Conservation (phyloP, 768 basidiomycete species). For the Guyanaporus albipodus region DNA sequence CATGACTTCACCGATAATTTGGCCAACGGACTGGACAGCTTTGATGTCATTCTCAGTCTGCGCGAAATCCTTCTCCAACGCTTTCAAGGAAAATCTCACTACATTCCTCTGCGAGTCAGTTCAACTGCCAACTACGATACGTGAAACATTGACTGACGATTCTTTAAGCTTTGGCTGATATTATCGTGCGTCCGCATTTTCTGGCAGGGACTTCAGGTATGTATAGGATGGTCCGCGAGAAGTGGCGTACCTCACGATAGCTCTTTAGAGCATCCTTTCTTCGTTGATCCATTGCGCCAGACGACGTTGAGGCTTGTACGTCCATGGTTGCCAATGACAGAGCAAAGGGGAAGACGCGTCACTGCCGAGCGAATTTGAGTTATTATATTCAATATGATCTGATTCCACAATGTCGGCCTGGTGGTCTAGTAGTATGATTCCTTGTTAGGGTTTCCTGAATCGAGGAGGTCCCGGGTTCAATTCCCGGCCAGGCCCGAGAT, state of each 20-base stretch:
- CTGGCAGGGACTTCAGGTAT: slow-evolving; percentile 39
- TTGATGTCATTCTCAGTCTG: slow-evolving; percentile 99
- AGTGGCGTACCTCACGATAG: slow-evolving; percentile 62
- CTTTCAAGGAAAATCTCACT: slow-evolving; percentile 92
- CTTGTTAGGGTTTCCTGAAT: slow-evolving; percentile 44
- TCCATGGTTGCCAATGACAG: slow-evolving; percentile 25
- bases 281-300: slow-evolving; percentile 63
- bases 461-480: slow-evolving; percentile 62
- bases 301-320: slow-evolving; percentile 44
- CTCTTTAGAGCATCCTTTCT: slow-evolving; percentile 68
- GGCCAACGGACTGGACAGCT: slow-evolving; percentile 96
- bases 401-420: slow-evolving; percentile 29
- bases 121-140: background rate
- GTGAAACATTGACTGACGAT: slow-evolving; percentile 50
- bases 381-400: background rate
- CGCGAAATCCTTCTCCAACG: slow-evolving; percentile 82
- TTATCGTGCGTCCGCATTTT: slow-evolving; percentile 93
- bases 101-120: background rate
- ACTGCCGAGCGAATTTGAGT: background rate
- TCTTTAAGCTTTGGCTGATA: slow-evolving; percentile 86
- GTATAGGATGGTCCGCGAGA: background rate
- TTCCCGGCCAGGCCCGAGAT: slow-evolving; percentile 49
- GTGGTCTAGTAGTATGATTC: slow-evolving; percentile 55
- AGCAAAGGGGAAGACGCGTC: slow-evolving; percentile 26
- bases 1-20: slow-evolving; percentile 98